Base-by-base conservation (phyloP, 2,329 filamentous ascomycete genomes). In the Colletotrichum spaethianum region DNA sequence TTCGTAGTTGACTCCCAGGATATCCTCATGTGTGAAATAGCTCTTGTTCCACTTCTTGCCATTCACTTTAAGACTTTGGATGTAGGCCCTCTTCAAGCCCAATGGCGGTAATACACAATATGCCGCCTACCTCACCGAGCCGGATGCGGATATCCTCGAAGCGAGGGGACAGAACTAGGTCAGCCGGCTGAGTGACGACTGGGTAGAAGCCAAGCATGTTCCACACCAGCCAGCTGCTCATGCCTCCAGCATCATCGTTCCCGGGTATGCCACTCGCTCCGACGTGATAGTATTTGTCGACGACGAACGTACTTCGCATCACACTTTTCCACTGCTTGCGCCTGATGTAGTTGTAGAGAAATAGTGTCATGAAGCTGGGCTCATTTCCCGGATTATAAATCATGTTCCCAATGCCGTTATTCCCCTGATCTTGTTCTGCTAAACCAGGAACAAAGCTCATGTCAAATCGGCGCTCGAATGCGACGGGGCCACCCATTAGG, bases 191-290 rank as follows among this genome's bases (percentile, higher is more conserved):
- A 0, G 87, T 88, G 0, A 88, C 88, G 42, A 91, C 82, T 0
- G 88, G 88, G 61, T 89, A 89, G 9, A 89, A 75, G 4, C 87
- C 86, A 33, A 89, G 82, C 84, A 88, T 87, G 67, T 86, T 85
- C 84, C 88, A 90, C 26, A 88, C 78, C 4, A 88, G 79, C 83
- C 86, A 89, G n/a, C 84, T 86, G 75, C 89, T 88, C 86, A 91
- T 89, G 0, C 88, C 86, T 3, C 89, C 89, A 0, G 87, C 87
- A 75, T 91, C 89, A 48, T 85, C 86, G 75, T 91, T 90, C 0
- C 89, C 89, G 0, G 89, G 89, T 4, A 91, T 82, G 0, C 88
- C 89, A 11, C 76, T 78, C 1, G 79, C 77, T 0, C 84, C 85
- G 7, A 82, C 79, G 74, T 83, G 83, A 79, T 89, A 90, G 75